Conservation (phyloP, 352 stramenopile genomes). For the Phytophthora brassicae region DNA sequence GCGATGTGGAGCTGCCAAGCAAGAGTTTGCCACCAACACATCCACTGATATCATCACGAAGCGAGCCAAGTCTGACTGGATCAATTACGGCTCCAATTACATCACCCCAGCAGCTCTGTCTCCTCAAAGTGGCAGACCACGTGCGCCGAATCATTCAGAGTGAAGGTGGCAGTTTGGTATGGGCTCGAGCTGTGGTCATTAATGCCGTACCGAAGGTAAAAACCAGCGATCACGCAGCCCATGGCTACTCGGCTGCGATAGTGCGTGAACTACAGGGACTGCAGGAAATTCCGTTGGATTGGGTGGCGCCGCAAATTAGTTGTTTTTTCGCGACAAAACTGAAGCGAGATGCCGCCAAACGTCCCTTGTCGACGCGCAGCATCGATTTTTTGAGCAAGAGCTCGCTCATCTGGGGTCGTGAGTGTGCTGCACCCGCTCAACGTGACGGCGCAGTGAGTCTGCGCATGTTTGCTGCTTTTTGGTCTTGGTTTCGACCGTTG, state of each 20-base stretch:
- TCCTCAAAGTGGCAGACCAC: constrained; percentile 57
- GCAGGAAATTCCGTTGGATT: constrained; percentile 55
- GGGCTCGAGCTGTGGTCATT: constrained; percentile 65
- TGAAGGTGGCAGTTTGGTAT: constrained; percentile 59
- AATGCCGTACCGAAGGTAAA: constrained; percentile 36
- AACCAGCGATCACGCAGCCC: constrained; percentile 7
- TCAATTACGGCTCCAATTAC: constrained; percentile 26
- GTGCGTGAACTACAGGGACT: constrained; percentile 47
- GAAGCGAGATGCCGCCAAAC: constrained; percentile 60
- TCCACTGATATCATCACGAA: constrained; percentile 26
- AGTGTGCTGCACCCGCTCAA: constrained; percentile 35
- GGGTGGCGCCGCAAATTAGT: constrained; percentile 64
- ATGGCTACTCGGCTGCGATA: constrained; percentile 26
- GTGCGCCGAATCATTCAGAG: constrained; percentile 43
- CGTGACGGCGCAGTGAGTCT: constrained; percentile 51
- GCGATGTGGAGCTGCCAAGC: not conserved
- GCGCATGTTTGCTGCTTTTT: constrained; percentile 74
- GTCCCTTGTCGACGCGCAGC: constrained; percentile 66
- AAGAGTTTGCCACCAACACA: constrained; percentile 2
- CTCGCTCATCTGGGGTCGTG: constrained; percentile 62
- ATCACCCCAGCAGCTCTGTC: constrained; percentile 45
- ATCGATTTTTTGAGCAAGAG: constrained; percentile 82
- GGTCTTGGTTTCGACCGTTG: constrained; percentile 72
- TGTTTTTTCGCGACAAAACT: constrained; percentile 82
- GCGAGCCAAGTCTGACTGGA: constrained; percentile 41